Percentiles rank a stretch among this genome's conserved stretches.
These are phyloP conservation scores for Yamadazyma taylorii DNA, from an alignment of 1,139 yeast species.

Conservation along the genomic window DNA sequence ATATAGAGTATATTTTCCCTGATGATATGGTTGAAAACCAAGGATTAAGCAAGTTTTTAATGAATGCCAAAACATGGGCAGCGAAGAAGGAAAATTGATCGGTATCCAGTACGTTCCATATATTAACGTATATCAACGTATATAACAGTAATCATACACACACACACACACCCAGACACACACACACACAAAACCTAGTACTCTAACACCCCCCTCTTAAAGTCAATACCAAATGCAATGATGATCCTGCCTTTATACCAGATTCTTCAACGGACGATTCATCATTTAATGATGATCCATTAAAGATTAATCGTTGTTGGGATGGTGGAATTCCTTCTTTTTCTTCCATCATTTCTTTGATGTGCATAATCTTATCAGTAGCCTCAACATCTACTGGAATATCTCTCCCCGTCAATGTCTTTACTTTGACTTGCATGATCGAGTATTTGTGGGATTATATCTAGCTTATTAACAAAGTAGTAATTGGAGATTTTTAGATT, in stretches of 20 bases:
- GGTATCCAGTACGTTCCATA: too few species aligned
- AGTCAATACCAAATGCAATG: conserved; percentile 84
- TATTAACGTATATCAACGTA: not conserved
- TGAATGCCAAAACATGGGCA: conserved; percentile 66
- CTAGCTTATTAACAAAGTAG: not conserved
- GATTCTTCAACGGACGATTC: conserved; percentile 68
- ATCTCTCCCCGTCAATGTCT: conserved; percentile 82
- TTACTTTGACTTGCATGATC: conserved; percentile 71
- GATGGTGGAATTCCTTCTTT: conserved; percentile 97
- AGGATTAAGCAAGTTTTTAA: conserved; percentile 52
- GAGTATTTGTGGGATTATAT: too few species aligned
- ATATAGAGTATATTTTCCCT: conserved; percentile 67
- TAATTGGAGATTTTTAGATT: too few species aligned
- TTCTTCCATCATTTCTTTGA: conserved; percentile 93
- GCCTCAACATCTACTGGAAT: conserved; percentile 81
- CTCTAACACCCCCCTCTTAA: conserved; percentile 75
- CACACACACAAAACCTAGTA: too few species aligned
- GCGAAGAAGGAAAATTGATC: conserved; percentile 1
- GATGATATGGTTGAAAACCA: conserved; percentile 44
- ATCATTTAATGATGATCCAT: conserved; percentile 90
- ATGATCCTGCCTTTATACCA: conserved; percentile 72
- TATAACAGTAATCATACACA: not conserved
- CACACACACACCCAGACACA: not conserved
- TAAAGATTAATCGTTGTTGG: conserved; percentile 87
- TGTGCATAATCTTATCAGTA: conserved; percentile 69